Evolutionary conservation across 495 filamentous ascomycete species (phyloP), one percentile per base, ranked within the genome.

Genomic region (Hyphodiscus hymeniophilus): DNA sequence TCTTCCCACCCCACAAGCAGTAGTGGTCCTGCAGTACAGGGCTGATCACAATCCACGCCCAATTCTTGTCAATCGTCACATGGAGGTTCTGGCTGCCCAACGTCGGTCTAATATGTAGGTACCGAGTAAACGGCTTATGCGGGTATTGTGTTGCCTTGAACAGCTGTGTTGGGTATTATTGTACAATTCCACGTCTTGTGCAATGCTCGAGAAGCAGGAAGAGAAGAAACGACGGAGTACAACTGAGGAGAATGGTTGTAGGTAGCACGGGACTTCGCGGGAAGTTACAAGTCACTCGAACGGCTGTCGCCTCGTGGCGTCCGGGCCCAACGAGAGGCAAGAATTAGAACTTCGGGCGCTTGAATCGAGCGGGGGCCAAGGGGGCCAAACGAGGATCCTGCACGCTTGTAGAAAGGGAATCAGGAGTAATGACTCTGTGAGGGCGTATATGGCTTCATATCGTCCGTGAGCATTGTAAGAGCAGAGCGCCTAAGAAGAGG

Each of bases 11-110:
- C 41, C 48, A 32, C 50, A 45, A 47, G 49, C 49, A 48, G 30
- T 55, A 51, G 52, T 28, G 51, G 38, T 59, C 51, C 50, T 59
- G 47, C 52, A 55, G 47, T 53, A 55, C 57, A 60, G 57, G 57
- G 57, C 54, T 52, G 50, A 60, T 56, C 51, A 56, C 45, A 18
- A 45, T 55, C 48, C 45, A 53, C 56, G 45, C 56, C 56, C 56
- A 56, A 47, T 42, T 52, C 51, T 48, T 47, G 39, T 51, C 49
- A 50, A 32, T 55, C 39, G 46, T 59, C 56, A 55, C 56, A 59
- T 59, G 56, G 50, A 56, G 41, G 45, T 55, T 11, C 50, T 50
- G 46, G 49, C 34, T 39, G 42, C 48, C 54, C 50, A 41, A 50
- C 32, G 49, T 51, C 22, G 39, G 42, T 50, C 38, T 16, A 42